These are phyloP conservation scores for Hemileccinum impolitum DNA, from an alignment of 768 basidiomycete species.

Conservation along the genomic window DNA sequence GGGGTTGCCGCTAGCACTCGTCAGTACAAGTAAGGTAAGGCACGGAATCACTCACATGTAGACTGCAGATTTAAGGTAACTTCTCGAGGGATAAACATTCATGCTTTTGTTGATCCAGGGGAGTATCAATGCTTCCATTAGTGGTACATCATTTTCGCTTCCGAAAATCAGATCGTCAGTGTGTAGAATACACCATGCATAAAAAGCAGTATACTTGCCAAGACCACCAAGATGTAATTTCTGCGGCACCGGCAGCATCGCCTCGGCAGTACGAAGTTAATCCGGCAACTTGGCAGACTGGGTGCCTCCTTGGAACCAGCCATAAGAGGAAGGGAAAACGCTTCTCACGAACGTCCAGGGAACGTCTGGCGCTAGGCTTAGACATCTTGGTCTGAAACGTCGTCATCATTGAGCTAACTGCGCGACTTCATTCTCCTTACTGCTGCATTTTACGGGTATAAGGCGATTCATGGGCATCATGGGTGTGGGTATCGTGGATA, in stretches of 20 bases:
- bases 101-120: not conserved
- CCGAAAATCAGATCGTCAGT: not conserved
- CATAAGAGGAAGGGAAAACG: not conserved
- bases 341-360: not conserved
- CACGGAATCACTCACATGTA: too few relatives aligned
- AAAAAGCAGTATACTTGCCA: not conserved
- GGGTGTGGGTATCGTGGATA: conserved; percentile 2
- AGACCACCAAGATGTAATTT: not conserved
- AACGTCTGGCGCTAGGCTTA: conserved; percentile 3
- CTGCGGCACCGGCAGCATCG: conserved; percentile 12
- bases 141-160: not conserved
- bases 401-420: not conserved
- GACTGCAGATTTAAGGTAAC: not conserved
- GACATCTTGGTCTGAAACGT: not conserved
- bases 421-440: conserved; percentile 14
- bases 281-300: conserved; percentile 6
- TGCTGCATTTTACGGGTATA: not conserved
- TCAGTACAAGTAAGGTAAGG: too few relatives aligned
- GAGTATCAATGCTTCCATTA: not conserved
- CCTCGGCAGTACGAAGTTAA: not conserved
- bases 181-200: too few relatives aligned
- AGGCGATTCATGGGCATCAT: conserved; percentile 2
- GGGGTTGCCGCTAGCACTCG: too few relatives aligned
- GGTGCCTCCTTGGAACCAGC: conserved; percentile 2
- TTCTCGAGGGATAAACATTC: not conserved